Evolutionary conservation across 306 rosid species (phyloP), one percentile per base, ranked within the genome.

Genomic region (Inga leiocalycina): DNA sequence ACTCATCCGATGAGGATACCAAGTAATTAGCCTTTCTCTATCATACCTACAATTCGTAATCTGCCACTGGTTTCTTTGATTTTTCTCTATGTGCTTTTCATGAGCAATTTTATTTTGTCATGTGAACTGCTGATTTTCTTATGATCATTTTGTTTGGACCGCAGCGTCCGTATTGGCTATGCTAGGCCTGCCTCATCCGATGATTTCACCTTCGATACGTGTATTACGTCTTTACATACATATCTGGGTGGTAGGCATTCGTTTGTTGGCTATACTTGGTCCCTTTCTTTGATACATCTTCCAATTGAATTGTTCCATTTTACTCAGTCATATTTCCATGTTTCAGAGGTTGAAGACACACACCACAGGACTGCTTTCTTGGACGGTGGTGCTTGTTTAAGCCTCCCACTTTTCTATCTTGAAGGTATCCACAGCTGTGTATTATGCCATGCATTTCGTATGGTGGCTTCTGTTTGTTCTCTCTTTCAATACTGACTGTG

Each of bases 301-400:
- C 14, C 52, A 6, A 10, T 22, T 13, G 6, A 24, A 11, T 39
- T 16, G 32, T 30, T 86, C 13, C 5, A 10, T 79, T 70, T 32
- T 17, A 75, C 43, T 52, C 24, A 9, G 49, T 71, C 3, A 62
- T 73, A 41, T 37, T 85, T 87, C 39, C 74, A 51, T 77, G 82
- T 64, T n/a, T 79, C 84, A 96, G 99, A 94, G 81, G 98, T 96
- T 70, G 98, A 96, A 87, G 99, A 96, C 83, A 91, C 99, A 10
- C 97, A 91, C 81, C 91, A 86, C 81, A 88, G 95, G 78, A 86
- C 90, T 74, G 86, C 97, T 41, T 91, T 96, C 85, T 83, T 96
- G 88, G 99, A 96, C 45, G 93, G 91, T 2, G 98, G 95, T 32
- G 92, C 97, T 59, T 27, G 88, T 56, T 64, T 92, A 78, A 91